A percentile compares a stretch with the other conserved stretches of the same genome.
Conservation (phyloP, 2,329 filamentous ascomycete genomes). For the Claviceps sp. region DNA sequence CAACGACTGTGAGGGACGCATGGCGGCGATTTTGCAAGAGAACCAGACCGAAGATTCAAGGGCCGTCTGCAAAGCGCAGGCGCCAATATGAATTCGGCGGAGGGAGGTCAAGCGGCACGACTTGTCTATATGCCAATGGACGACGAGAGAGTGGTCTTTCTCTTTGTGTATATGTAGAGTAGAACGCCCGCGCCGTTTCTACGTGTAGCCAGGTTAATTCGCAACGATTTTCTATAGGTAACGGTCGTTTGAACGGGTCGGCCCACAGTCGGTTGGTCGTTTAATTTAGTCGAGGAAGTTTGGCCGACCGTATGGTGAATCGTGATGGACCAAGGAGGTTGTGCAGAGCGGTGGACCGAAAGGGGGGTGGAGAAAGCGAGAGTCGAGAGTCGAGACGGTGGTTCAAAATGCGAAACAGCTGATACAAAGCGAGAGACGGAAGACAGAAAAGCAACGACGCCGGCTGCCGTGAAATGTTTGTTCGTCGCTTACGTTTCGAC, state of each 20-base stretch:
- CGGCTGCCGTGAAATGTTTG: neutral
- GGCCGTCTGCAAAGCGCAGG: neutral
- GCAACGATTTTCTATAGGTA: neutral
- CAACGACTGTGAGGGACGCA: conserved; percentile 36
- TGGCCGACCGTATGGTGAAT: conserved; percentile 3
- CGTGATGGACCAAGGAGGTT: neutral
- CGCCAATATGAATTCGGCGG: neutral
- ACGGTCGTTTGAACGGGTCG: neutral
- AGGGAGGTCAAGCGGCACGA: neutral
- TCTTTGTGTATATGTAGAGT: neutral
- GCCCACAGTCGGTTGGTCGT: neutral
- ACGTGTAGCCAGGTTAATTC: neutral
- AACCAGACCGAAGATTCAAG: neutral
- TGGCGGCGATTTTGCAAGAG: conserved; percentile 5
- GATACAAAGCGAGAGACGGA: conserved; percentile 10
- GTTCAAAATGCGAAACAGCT: neutral
- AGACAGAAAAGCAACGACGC: conserved; percentile 3
- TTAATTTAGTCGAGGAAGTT: neutral
- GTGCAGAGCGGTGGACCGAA: neutral
- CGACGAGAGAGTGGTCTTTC: neutral
- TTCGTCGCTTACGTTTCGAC: no score
- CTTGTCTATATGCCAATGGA: neutral
- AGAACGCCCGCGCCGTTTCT: neutral
- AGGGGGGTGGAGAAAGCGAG: conserved; percentile 4
- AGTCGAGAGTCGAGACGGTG: conserved; percentile 4